A percentile compares a stretch with the other conserved stretches of the same genome.
These are phyloP conservation scores for Aegilops umbellulata DNA, from an alignment of 176 grass and related monocot species.

Conservation along the genomic window DNA sequence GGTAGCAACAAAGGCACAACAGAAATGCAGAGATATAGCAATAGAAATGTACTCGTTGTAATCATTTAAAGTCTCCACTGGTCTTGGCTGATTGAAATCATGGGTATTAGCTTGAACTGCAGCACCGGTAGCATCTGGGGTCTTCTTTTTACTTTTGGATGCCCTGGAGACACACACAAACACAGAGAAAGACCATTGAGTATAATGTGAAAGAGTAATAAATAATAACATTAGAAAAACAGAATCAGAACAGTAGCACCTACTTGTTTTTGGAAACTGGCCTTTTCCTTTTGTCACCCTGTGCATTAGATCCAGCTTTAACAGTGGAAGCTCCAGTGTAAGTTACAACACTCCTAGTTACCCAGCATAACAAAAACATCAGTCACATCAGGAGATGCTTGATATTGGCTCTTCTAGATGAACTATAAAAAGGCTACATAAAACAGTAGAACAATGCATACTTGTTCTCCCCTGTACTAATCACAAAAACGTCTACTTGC, in stretches of 20 bases:
- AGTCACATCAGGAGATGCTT: conserved; percentile 13
- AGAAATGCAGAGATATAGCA: conserved; percentile 19
- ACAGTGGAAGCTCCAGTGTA: conserved; percentile 59
- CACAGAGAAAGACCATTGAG: conserved; percentile 19
- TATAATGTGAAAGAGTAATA: conserved; percentile 4
- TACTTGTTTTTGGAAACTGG: conserved; percentile 51
- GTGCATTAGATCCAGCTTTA: conserved; percentile 46
- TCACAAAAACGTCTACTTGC: conserved; percentile 77
- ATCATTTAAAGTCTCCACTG: conserved; percentile 46
- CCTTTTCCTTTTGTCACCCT: conserved; percentile 55
- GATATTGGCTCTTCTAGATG: conserved; percentile 7
- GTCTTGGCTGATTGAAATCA: conserved; percentile 51
- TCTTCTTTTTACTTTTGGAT: conserved; percentile 64
- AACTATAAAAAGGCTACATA: neutral
- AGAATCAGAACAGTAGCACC: neutral
- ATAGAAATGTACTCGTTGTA: conserved; percentile 58
- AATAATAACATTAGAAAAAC: conserved; percentile 17
- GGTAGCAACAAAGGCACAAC: conserved; percentile 20
- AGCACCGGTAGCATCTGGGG: conserved; percentile 25
- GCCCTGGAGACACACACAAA: conserved; percentile 46
- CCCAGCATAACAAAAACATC: conserved; percentile 22
- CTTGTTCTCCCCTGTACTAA: conserved; percentile 84
- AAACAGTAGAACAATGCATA: conserved; percentile 24
- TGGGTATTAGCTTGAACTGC: conserved; percentile 31
- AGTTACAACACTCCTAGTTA: conserved; percentile 55